phyloP scores from a whole-genome alignment of 1,284 basidiomycete species.

The Moesziomyces sp. region DNA sequence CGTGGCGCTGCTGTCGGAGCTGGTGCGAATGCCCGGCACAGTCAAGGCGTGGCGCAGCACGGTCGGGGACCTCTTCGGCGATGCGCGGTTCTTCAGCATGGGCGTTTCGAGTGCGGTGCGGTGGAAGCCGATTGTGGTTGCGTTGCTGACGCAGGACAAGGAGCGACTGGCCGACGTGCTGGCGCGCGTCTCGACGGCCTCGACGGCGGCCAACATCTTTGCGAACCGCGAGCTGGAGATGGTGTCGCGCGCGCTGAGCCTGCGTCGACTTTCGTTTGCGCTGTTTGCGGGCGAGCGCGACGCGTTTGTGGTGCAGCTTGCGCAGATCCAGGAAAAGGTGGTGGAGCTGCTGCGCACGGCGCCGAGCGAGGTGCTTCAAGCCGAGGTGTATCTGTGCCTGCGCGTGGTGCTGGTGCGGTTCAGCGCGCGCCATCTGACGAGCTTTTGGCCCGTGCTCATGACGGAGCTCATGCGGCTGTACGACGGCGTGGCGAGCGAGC shows the following conservation, averaged over 20 bases:
- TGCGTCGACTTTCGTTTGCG: constrained; percentile 86
- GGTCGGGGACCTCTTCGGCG: constrained; percentile 83
- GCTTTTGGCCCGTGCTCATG: constrained; percentile 95
- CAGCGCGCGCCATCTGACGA: constrained; percentile 87
- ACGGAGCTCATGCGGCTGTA: constrained; percentile 83
- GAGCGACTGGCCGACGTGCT: constrained; percentile 85
- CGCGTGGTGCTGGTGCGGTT: constrained; percentile 91
- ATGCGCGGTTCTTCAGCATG: constrained; percentile 86
- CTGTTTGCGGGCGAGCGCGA: constrained; percentile 88
- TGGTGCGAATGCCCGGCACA: constrained; percentile 81
- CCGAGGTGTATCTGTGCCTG: constrained; percentile 88
- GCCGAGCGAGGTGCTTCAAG: constrained; percentile 84
- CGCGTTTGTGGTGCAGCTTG: constrained; percentile 87
- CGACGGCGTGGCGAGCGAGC: constrained; percentile 70
- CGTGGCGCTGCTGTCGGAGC: constrained; percentile 75
- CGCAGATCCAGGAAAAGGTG: constrained; percentile 93
- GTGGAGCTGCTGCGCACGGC: constrained; percentile 87
- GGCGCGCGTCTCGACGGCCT: constrained; percentile 68
- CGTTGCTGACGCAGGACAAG: constrained; percentile 86
- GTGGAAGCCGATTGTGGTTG: constrained; percentile 84
- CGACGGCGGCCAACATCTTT: constrained; percentile 93
- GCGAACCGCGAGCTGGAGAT: constrained; percentile 94
- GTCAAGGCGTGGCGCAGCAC: constrained; percentile 86
- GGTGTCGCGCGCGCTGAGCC: constrained; percentile 84
- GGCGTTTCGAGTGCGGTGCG: constrained; percentile 72